Percentiles rank a stretch among this genome's conserved stretches.
Conservation (phyloP, 805 yeast genomes). For the Kregervanrija delftensis region DNA sequence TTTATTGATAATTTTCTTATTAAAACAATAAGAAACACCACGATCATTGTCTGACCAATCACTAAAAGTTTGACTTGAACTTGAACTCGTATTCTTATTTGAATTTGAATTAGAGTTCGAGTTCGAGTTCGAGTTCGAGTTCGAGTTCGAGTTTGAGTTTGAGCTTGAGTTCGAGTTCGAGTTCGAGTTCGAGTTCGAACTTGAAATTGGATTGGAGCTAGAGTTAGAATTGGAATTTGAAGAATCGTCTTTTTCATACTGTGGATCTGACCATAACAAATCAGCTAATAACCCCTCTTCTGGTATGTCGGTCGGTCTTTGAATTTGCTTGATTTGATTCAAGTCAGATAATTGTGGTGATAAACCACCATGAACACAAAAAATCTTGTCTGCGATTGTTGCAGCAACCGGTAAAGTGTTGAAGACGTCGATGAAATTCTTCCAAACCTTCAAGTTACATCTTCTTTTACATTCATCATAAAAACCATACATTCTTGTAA, state of each 20-base stretch:
- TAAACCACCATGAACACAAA: constrained; percentile 64
- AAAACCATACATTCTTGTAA: constrained; percentile 54
- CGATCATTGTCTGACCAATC: constrained; percentile 81
- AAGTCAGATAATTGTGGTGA: constrained; percentile 64
- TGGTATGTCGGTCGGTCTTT: constrained; percentile 80
- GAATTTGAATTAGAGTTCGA: background rate
- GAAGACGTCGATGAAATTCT: constrained; percentile 46
- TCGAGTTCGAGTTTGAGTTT: background rate
- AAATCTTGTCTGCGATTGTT: constrained; percentile 49
- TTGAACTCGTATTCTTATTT: background rate
- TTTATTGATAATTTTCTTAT: constrained; percentile 63
- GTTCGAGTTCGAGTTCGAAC: background rate
- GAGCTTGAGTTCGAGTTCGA: background rate
- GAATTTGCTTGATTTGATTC: constrained; percentile 62
- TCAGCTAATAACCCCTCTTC: constrained; percentile 75
- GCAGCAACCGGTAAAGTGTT: constrained; percentile 58
- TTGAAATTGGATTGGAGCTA: background rate
- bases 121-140: background rate
- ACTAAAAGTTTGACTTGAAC: constrained; percentile 4
- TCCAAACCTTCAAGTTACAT: constrained; percentile 40
- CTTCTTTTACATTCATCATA: constrained; percentile 57
- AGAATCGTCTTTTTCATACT: constrained; percentile 23
- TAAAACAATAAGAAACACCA: constrained; percentile 76
- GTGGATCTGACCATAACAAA: constrained; percentile 81
- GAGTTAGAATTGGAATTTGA: constrained; percentile 5